phyloP scores from a whole-genome alignment of 768 basidiomycete species.

The Suillus subalutaceus region DNA sequence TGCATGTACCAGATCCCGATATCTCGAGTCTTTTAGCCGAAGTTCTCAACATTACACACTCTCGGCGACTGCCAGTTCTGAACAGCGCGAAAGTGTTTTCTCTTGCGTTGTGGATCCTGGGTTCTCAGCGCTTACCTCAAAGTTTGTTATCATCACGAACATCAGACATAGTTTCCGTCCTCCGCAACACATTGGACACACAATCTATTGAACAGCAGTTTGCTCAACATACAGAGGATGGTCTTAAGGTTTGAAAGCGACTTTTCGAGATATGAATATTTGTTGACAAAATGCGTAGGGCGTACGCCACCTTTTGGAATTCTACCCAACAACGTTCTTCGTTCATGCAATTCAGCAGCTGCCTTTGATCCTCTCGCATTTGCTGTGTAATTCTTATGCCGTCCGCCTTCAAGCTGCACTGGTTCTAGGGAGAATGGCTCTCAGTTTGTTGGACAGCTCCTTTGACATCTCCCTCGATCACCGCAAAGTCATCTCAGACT shows the following conservation, averaged over 20 bases:
- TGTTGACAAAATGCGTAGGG: conserved; percentile 19
- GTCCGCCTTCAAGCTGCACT: conserved; percentile 26
- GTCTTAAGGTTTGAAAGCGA: conserved; percentile 27
- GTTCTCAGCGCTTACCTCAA: conserved; percentile 50
- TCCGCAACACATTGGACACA: conserved; percentile 40
- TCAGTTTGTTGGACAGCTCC: conserved; percentile 31
- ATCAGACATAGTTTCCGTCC: conserved; percentile 34
- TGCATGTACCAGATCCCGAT: conserved; percentile 39
- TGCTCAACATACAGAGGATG: conserved; percentile 24
- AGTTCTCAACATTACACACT: conserved; percentile 44
- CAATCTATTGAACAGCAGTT: conserved; percentile 21
- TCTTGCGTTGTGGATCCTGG: conserved; percentile 53
- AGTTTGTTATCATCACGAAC: conserved; percentile 37
- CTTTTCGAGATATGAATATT: neutral
- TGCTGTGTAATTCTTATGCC: conserved; percentile 19
- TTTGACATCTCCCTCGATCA: conserved; percentile 32
- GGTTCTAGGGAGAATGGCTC: conserved; percentile 29
- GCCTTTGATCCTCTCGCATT: conserved; percentile 21
- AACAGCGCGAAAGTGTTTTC: conserved; percentile 48
- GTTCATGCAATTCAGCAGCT: conserved; percentile 23
- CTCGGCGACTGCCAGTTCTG: conserved; percentile 37
- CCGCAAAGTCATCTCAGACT: conserved; percentile 28
- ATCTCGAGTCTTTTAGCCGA: conserved; percentile 48
- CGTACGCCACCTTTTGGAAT: conserved; percentile 25
- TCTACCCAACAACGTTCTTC: conserved; percentile 21